These are phyloP conservation scores for Grosmannia huntii DNA, from an alignment of 2,329 filamentous ascomycete species.

Conservation along the genomic window DNA sequence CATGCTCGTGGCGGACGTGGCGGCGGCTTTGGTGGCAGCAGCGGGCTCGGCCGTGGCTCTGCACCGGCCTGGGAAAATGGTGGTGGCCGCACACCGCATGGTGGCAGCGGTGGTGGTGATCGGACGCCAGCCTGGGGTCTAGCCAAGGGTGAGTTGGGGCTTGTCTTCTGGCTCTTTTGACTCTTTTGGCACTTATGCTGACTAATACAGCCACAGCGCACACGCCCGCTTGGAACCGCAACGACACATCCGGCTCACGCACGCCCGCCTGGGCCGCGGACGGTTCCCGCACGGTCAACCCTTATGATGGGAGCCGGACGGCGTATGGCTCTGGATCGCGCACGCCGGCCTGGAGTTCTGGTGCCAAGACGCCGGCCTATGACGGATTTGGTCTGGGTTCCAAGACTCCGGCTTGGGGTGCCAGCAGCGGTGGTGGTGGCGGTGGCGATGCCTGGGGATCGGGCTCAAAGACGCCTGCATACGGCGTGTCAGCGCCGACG, in stretches of 20 bases:
- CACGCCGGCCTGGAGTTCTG: conserved; percentile 68
- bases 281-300: conserved; percentile 54
- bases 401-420: conserved; percentile 52
- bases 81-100: neutral
- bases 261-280: conserved; percentile 57
- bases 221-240: conserved; percentile 50
- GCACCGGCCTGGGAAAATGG: conserved; percentile 45
- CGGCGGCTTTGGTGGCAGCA: conserved; percentile 25
- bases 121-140: conserved; percentile 66
- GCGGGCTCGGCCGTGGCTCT: conserved; percentile 14
- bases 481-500: conserved; percentile 46
- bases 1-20: conserved; percentile 33
- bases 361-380: conserved; percentile 56
- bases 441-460: conserved; percentile 12
- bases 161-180: no score
- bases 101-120: conserved; percentile 27
- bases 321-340: conserved; percentile 63
- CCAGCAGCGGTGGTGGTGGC: conserved; percentile 7
- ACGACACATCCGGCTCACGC: conserved; percentile 41
- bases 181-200: no score
- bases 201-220: conserved; percentile 35
- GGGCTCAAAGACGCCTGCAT: conserved; percentile 68
- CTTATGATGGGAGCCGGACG: conserved; percentile 62
- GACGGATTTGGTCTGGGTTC: conserved; percentile 54
- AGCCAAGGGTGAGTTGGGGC: conserved; percentile 46